Evolutionary conservation across 2,329 filamentous ascomycete species (phyloP).

Genomic region (Aspergillus quadrilineatus): DNA sequence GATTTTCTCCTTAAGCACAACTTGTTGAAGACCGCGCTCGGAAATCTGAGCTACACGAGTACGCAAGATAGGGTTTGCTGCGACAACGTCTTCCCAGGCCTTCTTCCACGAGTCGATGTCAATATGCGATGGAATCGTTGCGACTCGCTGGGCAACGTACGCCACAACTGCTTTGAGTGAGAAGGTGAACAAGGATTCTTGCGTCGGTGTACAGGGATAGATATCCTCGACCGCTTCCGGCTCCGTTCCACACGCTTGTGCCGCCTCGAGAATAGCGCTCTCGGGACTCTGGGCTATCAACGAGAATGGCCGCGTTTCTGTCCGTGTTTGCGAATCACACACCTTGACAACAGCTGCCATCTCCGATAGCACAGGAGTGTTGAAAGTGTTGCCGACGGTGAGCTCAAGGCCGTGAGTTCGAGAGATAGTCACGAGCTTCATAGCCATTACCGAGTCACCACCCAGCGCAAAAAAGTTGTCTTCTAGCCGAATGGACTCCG

Average conservation of each 20-base stretch:
- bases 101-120: conserved; percentile 40
- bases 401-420: conserved; percentile 32
- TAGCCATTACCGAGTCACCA: conserved; percentile 37
- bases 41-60: conserved; percentile 44
- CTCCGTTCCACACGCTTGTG: conserved; percentile 34
- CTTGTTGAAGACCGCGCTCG: conserved; percentile 36
- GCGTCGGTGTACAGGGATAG: conserved; percentile 43
- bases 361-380: conserved; percentile 32
- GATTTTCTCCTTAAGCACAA: conserved; percentile 35
- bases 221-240: conserved; percentile 38
- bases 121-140: conserved; percentile 37
- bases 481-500: conserved; percentile 34
- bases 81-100: conserved; percentile 46
- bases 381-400: conserved; percentile 38
- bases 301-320: conserved; percentile 29
- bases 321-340: conserved; percentile 27
- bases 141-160: conserved; percentile 47
- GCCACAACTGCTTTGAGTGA: conserved; percentile 45
- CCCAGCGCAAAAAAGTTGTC: conserved; percentile 42
- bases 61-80: conserved; percentile 46
- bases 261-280: conserved; percentile 38
- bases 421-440: conserved; percentile 36
- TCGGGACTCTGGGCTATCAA: conserved; percentile 35
- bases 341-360: conserved; percentile 44
- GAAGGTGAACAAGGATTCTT: conserved; percentile 48